Evolutionary conservation across 1,284 basidiomycete species (phyloP).

Genomic region (Puccinia novopanici): DNA sequence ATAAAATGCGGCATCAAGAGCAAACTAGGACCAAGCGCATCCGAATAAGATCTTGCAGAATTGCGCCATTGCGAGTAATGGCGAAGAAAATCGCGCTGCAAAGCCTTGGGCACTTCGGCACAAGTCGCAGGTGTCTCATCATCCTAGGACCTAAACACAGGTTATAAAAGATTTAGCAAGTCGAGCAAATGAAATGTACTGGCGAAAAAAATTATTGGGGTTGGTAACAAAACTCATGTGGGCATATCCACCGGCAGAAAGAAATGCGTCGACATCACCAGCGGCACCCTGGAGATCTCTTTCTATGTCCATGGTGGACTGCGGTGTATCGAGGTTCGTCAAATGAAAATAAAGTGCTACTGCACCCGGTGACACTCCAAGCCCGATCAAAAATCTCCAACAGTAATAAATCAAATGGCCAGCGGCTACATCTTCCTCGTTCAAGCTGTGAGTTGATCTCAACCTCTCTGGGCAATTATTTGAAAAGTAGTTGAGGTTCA

Average conservation of each 20-base stretch:
- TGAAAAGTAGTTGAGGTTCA: no score
- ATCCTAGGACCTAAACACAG: conserved; percentile 55
- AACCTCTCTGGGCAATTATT: no score
- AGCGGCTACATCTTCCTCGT: conserved; percentile 64
- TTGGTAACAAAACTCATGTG: conserved; percentile 54
- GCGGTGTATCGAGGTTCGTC: conserved; percentile 65
- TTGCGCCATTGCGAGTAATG: conserved; percentile 58
- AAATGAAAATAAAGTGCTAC: conserved; percentile 64
- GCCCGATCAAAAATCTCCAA: conserved; percentile 63
- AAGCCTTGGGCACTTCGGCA: conserved; percentile 43
- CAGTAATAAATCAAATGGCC: conserved; percentile 61
- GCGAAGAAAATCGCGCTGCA: conserved; percentile 54
- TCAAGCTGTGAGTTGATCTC: conserved; percentile 66
- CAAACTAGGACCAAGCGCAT: conserved; percentile 57
- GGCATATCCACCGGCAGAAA: conserved; percentile 63
- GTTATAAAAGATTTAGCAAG: conserved; percentile 61
- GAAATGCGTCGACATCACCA: conserved; percentile 69
- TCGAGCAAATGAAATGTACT: no score
- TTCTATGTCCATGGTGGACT: conserved; percentile 87
- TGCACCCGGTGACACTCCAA: no score
- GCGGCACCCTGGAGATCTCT: conserved; percentile 74
- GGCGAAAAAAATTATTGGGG: no score
- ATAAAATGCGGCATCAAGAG: conserved; percentile 74
- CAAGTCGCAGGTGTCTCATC: conserved; percentile 63
- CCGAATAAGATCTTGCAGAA: conserved; percentile 51